These are phyloP conservation scores for Phytophthora hibernalis DNA, from an alignment of 352 stramenopile genomes.

Conservation along the genomic window DNA sequence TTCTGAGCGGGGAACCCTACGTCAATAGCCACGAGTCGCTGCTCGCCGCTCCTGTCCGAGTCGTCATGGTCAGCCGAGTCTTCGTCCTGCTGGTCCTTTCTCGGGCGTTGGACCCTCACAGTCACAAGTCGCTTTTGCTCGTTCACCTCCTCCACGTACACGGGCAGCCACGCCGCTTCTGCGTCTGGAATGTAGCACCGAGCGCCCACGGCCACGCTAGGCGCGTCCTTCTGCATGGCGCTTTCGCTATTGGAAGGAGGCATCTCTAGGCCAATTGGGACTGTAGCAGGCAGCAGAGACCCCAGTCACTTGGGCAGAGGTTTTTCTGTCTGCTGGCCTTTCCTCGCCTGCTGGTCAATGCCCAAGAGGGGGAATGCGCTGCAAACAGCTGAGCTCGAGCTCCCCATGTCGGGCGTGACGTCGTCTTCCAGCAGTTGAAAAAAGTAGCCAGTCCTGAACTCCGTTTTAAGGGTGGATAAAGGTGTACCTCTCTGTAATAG, in stretches of 20 bases:
- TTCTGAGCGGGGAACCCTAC: slow-evolving; percentile 75
- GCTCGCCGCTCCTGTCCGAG: slow-evolving; percentile 28
- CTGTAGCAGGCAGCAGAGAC: slow-evolving; percentile 8
- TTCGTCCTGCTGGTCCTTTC: slow-evolving; percentile 38
- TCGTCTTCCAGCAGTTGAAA: slow-evolving; percentile 23
- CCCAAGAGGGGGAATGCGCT: slow-evolving; percentile 40
- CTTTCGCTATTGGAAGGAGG: slow-evolving; percentile 31
- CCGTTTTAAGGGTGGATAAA: slow-evolving; percentile 13
- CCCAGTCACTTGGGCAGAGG: slow-evolving; percentile 12
- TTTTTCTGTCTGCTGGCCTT: slow-evolving; percentile 25
- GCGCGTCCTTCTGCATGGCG: slow-evolving; percentile 23
- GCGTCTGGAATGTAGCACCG: slow-evolving; percentile 82
- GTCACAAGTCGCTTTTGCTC: slow-evolving; percentile 51
- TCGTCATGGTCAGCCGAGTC: slow-evolving; percentile 35
- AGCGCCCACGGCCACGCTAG: slow-evolving; percentile 61
- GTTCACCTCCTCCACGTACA: slow-evolving; percentile 72
- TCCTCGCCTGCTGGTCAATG: slow-evolving; percentile 35
- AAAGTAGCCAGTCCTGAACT: slow-evolving; percentile 34
- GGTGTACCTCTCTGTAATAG: slow-evolving; percentile 10
- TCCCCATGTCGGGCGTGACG: slow-evolving; percentile 34
- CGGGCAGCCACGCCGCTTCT: slow-evolving; percentile 71
- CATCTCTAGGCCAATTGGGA: slow-evolving; percentile 12
- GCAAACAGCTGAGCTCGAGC: slow-evolving; percentile 40
- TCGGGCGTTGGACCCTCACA: slow-evolving; percentile 43
- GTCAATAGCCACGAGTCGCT: slow-evolving; percentile 45